Percentiles rank a stretch among this genome's conserved stretches.
Evolutionary conservation across 306 rosid species (phyloP).

Genomic region (Trifolium subterraneum): DNA sequence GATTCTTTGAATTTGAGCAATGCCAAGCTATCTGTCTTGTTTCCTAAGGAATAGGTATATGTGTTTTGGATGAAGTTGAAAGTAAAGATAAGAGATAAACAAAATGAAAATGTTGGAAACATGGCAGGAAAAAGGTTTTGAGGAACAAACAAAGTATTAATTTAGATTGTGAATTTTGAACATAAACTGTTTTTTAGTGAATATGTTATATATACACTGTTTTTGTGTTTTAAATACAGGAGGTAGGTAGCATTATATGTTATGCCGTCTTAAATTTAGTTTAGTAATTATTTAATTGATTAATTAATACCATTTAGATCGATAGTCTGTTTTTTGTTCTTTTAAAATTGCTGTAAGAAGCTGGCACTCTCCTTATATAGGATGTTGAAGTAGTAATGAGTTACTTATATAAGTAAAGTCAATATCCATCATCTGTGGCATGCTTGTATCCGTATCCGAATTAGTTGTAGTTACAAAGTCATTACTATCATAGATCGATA

Average conservation of each 20-base stretch:
- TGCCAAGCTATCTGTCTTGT: constrained; percentile 15
- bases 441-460: no score
- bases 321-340: no score
- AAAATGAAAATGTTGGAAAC: background rate
- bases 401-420: no score
- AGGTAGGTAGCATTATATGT: background rate
- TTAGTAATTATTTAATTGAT: no score
- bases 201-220: background rate
- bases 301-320: no score
- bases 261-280: background rate
- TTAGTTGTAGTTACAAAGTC: no score
- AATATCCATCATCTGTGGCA: no score
- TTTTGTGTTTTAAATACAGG: background rate
- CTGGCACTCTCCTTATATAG: no score
- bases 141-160: background rate
- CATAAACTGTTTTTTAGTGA: background rate
- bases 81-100: background rate
- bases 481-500: no score
- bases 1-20: constrained; percentile 7
- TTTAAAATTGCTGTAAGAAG: no score
- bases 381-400: no score
- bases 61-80: background rate
- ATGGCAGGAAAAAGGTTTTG: background rate
- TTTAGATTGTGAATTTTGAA: constrained; percentile 11
- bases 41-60: background rate